Evolutionary conservation across 192 early-diverging fungal species (phyloP), one percentile per base, ranked within the genome.

Genomic region (Linnemannia hyalina): DNA sequence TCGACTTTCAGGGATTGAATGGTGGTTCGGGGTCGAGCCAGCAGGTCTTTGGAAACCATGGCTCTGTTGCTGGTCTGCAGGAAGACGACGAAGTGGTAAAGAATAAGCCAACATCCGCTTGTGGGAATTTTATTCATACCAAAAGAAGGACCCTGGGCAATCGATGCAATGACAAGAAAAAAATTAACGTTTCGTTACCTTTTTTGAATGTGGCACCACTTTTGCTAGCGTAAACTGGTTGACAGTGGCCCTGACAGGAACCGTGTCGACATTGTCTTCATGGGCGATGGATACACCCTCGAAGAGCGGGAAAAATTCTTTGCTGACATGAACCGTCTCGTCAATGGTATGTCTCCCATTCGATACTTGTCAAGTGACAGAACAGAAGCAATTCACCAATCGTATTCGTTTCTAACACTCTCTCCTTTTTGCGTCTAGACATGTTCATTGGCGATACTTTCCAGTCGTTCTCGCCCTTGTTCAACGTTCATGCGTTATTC

Each of bases 271-370:
- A 90, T 92, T 57, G 91, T 92, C n/a, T 92, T 93, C 36, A 93
- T 93, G 92, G 91, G 93, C 35, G 93, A 93, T 82, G 93, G 93
- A 20, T 93, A 93, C 76, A 92, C 91, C 8, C 70, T 80, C 20
- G 75, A 69, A 1, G 91, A 93, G 70, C 75, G 88, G 22, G 85
- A 86, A 46, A 85, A 82, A 49, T 93, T 93, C 78, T 88, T 92
- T 78, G 29, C 20, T 11, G 93, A 93, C 76, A 93, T 93, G 44
- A 52, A 85, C 18, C 87, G 93, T 20, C 91, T 93, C 35, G 79
- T 85, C 76, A 81, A 86, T 49, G 84, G 84, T 76, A 81, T 74
- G 1, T 23, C 23, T 75, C 52, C 54, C 2, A 57, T 47, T 26
- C 9, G 38, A 10, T 20, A 63, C 29, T 4, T 47, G 35, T 54